Evolutionary conservation across 1,284 basidiomycete genomes (phyloP).

Genomic region (Heliocybe sulcata): DNA sequence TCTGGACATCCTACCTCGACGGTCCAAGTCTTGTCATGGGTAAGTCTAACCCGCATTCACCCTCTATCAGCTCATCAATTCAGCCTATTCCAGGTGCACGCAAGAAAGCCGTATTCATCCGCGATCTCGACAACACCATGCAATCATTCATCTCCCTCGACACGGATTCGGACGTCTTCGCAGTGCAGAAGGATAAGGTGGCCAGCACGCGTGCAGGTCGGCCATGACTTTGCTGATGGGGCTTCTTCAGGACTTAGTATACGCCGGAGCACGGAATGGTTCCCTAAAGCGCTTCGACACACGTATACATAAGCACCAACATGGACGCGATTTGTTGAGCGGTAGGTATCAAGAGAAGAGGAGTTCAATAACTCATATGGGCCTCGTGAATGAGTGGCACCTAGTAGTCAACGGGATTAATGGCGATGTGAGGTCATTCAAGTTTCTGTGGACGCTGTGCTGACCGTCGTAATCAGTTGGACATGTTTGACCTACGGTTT

Average conservation of each 20-base stretch:
- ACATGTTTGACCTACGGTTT: conserved; percentile 58
- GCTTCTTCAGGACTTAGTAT: conserved; percentile 39
- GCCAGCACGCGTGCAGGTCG: conserved; percentile 8
- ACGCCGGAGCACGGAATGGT: conserved; percentile 59
- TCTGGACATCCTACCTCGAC: conserved; percentile 47
- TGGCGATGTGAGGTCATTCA: conserved; percentile 36
- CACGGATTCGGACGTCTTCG: conserved; percentile 56
- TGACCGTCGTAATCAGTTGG: conserved; percentile 34
- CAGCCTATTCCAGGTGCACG: conserved; percentile 34
- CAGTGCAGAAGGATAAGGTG: conserved; percentile 44
- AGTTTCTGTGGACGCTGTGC: background rate
- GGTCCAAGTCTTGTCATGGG: conserved; percentile 47
- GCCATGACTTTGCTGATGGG: background rate
- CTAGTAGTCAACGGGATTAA: conserved; percentile 53
- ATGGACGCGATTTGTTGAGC: conserved; percentile 33
- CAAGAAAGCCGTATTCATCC: conserved; percentile 39
- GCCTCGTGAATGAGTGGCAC: conserved; percentile 38
- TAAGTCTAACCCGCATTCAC: conserved; percentile 14
- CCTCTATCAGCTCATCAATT: conserved; percentile 1
- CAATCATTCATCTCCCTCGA: conserved; percentile 26
- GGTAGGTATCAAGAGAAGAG: conserved; percentile 22
- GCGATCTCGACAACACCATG: conserved; percentile 36
- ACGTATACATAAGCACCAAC: conserved; percentile 29
- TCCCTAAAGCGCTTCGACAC: conserved; percentile 52
- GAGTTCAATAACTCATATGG: conserved; percentile 45